Percentiles rank a stretch among this genome's conserved stretches.
Evolutionary conservation across 2,329 filamentous ascomycete species (phyloP).

Genomic region (Talaromyces sp.): DNA sequence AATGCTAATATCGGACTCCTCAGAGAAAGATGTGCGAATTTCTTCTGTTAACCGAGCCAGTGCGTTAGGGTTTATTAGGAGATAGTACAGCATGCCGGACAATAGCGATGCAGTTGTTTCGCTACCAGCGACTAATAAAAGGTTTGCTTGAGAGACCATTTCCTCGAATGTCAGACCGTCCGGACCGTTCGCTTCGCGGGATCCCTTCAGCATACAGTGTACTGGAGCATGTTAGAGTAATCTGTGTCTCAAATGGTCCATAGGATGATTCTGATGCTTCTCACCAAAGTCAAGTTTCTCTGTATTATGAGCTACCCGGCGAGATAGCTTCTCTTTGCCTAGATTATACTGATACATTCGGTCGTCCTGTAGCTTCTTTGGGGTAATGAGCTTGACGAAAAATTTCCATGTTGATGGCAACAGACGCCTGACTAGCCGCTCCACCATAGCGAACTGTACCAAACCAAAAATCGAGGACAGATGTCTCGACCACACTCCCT

Average conservation of each 20-base stretch:
- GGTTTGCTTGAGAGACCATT: slow-evolving; percentile 25
- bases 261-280: not conserved
- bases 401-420: not conserved
- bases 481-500: slow-evolving; percentile 38
- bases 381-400: slow-evolving; percentile 16
- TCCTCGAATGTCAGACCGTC: slow-evolving; percentile 21
- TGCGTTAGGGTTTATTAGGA: slow-evolving; percentile 23
- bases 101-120: slow-evolving; percentile 44
- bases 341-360: slow-evolving; percentile 20
- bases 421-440: not conserved
- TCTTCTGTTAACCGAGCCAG: slow-evolving; percentile 24
- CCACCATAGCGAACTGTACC: not conserved
- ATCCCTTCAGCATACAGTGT: slow-evolving; percentile 23
- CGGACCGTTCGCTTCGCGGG: slow-evolving; percentile 18
- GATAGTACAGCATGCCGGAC: slow-evolving; percentile 33
- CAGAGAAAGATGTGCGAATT: slow-evolving; percentile 25
- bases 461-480: slow-evolving; percentile 33
- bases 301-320: slow-evolving; percentile 19
- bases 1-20: slow-evolving; percentile 32
- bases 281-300: slow-evolving; percentile 25
- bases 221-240: slow-evolving; percentile 3
- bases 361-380: slow-evolving; percentile 22
- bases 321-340: slow-evolving; percentile 24
- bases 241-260: not conserved
- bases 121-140: slow-evolving; percentile 36